Evolutionary conservation across 2,329 filamentous ascomycete species (phyloP), one percentile per base, ranked within the genome.

Genomic region (Clarireedia hainanense): DNA sequence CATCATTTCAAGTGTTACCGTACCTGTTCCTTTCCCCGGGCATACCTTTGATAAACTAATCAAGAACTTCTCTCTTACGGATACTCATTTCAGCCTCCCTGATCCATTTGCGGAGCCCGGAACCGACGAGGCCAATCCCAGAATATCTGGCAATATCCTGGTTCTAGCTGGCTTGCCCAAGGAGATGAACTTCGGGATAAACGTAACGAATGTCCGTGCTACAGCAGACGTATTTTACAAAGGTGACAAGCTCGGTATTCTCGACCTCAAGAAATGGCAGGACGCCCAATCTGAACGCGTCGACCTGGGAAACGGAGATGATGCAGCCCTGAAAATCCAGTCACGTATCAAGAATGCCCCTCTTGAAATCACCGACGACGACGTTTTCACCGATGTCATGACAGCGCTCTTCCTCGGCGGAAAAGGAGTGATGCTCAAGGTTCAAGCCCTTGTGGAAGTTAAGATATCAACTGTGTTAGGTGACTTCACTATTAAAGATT

Each of bases 31-130:
- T 5, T 88, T 97, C 60, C 89, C 90, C 0, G 90, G 90, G 5
- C 83, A 85, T 57, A 85, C 85, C 0, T 85, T 96, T 64, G 90
- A 91, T 61, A 84, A 88, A 61, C 74, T 96, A 15, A 87, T 99
- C 68, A 86, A 85, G 63, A 92, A 94, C 63, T 96, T 97, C 68
- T 88, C 90, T 23, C 75, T 97, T 61, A 83, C 84, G 2, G 81
- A 96, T 67, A 89, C 95, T 42, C 84, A 95, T 65, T 96, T 99
- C 70, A 83, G 81, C 49, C 74, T 99, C 47, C 94, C 94, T 0
- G 83, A 91, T 64, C 87, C 89, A 0, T 81, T 86, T 64, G 89
- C 90, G 2, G 84, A 91, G 17, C 88, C 89, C 0, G 81, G 80
- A 56, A 82, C 85, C 10, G 88, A 89, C 0, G 82, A 85, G 50